phyloP scores from a whole-genome alignment of 371 early-diverging fungal genomes.

The Phascolomyces articulosus region DNA sequence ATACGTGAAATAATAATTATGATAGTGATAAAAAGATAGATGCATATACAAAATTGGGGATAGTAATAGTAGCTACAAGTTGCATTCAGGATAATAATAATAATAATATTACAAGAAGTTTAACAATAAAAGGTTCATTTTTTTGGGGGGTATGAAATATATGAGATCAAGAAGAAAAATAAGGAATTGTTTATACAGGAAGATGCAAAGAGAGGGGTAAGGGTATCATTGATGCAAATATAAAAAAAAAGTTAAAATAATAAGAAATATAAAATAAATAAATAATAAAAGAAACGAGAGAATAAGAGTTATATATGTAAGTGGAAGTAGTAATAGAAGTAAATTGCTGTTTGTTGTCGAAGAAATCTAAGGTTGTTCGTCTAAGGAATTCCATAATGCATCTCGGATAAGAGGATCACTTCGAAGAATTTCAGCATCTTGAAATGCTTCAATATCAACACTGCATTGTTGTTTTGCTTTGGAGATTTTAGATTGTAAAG shows the following conservation, averaged over 20 bases:
- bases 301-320: background rate
- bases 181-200: too few species aligned
- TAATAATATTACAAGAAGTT: too few species aligned
- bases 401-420: slow-evolving; percentile 29
- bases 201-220: too few species aligned
- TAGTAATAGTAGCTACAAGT: too few species aligned
- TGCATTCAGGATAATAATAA: too few species aligned
- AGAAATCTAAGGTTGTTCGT: slow-evolving; percentile 17
- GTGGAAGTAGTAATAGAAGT: background rate
- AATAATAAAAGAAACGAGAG: background rate
- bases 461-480: slow-evolving; percentile 29
- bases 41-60: too few species aligned
- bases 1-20: too few species aligned
- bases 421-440: slow-evolving; percentile 26
- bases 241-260: background rate
- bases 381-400: slow-evolving; percentile 39
- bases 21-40: too few species aligned
- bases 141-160: too few species aligned
- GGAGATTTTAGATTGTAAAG: slow-evolving; percentile 26
- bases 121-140: too few species aligned
- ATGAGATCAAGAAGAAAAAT: too few species aligned
- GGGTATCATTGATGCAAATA: background rate
- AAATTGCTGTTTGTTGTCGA: background rate
- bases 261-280: background rate
- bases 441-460: slow-evolving; percentile 37